phyloP scores from a whole-genome alignment of 306 rosid species.

The Cicer arietinum region DNA sequence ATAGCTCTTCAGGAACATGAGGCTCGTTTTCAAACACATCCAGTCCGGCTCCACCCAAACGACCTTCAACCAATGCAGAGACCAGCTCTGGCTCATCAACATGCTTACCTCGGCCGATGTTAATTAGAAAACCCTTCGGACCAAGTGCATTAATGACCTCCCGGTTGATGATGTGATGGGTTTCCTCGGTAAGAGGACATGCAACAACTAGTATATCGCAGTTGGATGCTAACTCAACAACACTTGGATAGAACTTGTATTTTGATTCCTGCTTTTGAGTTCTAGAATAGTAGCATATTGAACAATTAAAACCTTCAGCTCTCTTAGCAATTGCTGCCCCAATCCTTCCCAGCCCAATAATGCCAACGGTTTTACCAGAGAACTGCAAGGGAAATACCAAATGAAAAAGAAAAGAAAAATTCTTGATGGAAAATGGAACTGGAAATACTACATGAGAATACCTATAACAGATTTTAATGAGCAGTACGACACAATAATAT shows the following conservation, averaged over 20 bases:
- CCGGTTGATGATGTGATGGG: conserved; percentile 67
- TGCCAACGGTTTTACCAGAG: conserved; percentile 83
- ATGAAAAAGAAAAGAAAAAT: not conserved
- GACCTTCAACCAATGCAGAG: conserved; percentile 78
- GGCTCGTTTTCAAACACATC: conserved; percentile 91
- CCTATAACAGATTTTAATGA: not conserved
- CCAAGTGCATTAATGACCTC: conserved; percentile 80
- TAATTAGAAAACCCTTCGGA: conserved; percentile 74
- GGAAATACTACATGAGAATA: conserved; percentile 16
- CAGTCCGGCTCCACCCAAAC: conserved; percentile 83
- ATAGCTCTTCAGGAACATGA: conserved; percentile 69
- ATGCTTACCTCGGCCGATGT: conserved; percentile 87
- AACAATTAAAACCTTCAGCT: conserved; percentile 80
- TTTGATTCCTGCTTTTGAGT: conserved; percentile 59
- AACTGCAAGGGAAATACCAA: conserved; percentile 58
- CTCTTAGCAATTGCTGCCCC: conserved; percentile 80
- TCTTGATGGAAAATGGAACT: not conserved
- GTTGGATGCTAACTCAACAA: conserved; percentile 78
- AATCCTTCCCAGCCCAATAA: conserved; percentile 85
- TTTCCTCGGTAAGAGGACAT: conserved; percentile 70
- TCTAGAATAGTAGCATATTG: conserved; percentile 69
- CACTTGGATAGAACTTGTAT: conserved; percentile 75
- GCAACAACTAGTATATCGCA: conserved; percentile 79
- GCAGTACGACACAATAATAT: conserved; percentile 1
- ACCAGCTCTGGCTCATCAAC: conserved; percentile 78